phyloP scores from a whole-genome alignment of 139 green algal species.

The Picochlorum sp. region DNA sequence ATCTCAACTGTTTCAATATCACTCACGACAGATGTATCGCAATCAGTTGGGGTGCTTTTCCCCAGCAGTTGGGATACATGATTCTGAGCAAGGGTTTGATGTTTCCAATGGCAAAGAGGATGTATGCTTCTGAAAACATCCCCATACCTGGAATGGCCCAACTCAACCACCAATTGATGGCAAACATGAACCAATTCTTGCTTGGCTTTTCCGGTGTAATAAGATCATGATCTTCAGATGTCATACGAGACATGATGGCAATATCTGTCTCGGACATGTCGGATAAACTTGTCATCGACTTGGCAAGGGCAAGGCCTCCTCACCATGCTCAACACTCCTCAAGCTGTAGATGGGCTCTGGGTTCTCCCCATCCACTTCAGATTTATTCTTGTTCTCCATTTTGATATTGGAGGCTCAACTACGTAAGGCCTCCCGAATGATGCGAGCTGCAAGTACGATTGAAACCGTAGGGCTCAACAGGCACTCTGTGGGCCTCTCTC shows the following conservation, averaged over 20 bases:
- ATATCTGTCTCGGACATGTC: no score
- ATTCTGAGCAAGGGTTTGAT: slow-evolving; percentile 18
- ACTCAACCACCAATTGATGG: neutral
- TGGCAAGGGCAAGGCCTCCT: no score
- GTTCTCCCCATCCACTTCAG: no score
- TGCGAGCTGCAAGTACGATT: no score
- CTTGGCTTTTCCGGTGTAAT: neutral
- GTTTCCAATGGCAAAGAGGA: slow-evolving; percentile 43
- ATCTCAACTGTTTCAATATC: slow-evolving; percentile 24
- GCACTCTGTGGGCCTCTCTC: no score
- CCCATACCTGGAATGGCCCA: slow-evolving; percentile 12
- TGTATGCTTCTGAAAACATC: slow-evolving; percentile 39
- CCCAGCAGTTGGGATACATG: slow-evolving; percentile 13
- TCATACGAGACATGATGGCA: neutral
- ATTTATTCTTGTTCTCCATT: no score
- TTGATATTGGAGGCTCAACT: no score
- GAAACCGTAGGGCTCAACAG: no score
- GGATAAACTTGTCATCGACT: no score
- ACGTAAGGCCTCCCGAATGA: no score
- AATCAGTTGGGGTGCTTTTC: neutral
- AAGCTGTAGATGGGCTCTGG: no score
- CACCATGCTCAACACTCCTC: no score
- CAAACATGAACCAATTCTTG: neutral
- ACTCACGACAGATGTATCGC: neutral
- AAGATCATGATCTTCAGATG: neutral